phyloP scores from a whole-genome alignment of 192 early-diverging fungal genomes.

The Coemansia sp. region DNA sequence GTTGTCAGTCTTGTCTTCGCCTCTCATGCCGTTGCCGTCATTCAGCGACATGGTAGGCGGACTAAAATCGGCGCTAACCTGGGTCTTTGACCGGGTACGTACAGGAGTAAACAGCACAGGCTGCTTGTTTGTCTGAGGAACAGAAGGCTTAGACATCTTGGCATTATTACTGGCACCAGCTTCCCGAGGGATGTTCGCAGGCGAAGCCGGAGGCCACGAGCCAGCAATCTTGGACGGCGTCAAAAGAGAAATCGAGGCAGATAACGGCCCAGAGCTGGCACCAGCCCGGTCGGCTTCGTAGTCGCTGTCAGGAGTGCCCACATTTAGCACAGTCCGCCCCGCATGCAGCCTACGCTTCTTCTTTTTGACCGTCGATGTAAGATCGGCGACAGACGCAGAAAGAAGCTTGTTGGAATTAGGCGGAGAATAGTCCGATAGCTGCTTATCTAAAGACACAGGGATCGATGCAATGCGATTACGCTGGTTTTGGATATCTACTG shows the following conservation, averaged over 20 bases:
- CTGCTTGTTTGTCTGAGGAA: slow-evolving; percentile 37
- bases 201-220: slow-evolving; percentile 7
- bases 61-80: slow-evolving; percentile 1
- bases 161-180: not conserved
- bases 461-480: not conserved
- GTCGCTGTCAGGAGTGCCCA: slow-evolving; percentile 15
- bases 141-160: not conserved
- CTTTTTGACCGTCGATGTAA: slow-evolving; percentile 18
- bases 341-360: slow-evolving; percentile 50
- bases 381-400: slow-evolving; percentile 12
- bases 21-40: not conserved
- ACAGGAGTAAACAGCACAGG: slow-evolving; percentile 46
- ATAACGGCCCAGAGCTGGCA: not conserved
- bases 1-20: slow-evolving; percentile 16
- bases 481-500: no score
- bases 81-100: slow-evolving; percentile 18
- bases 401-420: slow-evolving; percentile 6
- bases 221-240: slow-evolving; percentile 9
- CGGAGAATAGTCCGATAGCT: not conserved
- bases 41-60: not conserved
- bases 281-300: slow-evolving; percentile 6
- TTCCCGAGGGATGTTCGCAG: not conserved
- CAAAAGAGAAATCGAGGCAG: not conserved
- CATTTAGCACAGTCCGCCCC: slow-evolving; percentile 19
- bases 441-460: not conserved